Conservation (phyloP, 305 asterid genomes). For the Fraxinus ornus region DNA sequence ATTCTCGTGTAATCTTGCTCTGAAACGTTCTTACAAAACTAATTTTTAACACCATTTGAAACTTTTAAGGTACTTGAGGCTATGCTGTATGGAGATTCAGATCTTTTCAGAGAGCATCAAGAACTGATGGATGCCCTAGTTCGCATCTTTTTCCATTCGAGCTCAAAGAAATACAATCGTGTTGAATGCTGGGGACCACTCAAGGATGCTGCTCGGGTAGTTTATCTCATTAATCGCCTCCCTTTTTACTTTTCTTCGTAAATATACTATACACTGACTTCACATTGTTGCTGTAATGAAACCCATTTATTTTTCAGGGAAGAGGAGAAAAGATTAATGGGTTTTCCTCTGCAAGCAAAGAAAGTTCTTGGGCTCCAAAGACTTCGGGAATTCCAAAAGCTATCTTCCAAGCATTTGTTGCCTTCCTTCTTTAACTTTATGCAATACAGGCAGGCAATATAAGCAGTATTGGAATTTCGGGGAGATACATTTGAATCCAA, state of each 20-base stretch:
- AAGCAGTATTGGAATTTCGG: background rate
- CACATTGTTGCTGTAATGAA: background rate
- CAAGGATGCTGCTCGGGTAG: constrained; percentile 75
- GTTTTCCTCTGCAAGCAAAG: constrained; percentile 47
- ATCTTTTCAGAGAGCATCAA: constrained; percentile 56
- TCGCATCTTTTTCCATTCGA: constrained; percentile 83
- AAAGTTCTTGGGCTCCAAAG: constrained; percentile 31
- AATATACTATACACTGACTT: background rate
- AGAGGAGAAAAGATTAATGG: constrained; percentile 50
- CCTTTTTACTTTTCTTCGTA: background rate
- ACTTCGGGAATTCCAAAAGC: constrained; percentile 57
- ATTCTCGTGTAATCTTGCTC: background rate
- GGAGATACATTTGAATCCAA: constrained; percentile 13
- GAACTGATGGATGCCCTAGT: constrained; percentile 73
- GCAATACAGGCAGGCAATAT: background rate
- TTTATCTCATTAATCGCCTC: background rate
- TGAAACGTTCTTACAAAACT: background rate
- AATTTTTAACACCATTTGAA: background rate
- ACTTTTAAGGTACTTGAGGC: constrained; percentile 78
- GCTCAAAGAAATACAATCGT: constrained; percentile 71
- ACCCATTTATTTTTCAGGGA: constrained; percentile 43
- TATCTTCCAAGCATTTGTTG: constrained; percentile 69
- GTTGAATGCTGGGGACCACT: constrained; percentile 91
- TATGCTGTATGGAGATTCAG: constrained; percentile 76
- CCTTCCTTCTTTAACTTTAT: constrained; percentile 55